phyloP scores from a whole-genome alignment of 2,329 filamentous ascomycete species.

The Salinomyces thailandicus region DNA sequence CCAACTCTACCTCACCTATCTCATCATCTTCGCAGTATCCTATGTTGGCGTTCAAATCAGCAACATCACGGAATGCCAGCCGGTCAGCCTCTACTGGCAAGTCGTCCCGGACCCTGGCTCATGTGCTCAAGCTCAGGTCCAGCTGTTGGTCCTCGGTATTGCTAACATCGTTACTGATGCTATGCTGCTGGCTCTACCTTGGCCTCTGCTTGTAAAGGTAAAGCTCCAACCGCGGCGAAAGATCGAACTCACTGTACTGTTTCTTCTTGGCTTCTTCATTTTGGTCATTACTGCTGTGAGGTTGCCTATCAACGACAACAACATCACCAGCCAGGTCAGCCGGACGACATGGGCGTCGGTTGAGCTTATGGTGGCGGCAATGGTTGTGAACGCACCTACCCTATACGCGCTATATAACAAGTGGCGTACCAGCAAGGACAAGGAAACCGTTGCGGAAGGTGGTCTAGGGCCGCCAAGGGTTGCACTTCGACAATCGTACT shows the following conservation, averaged over 20 bases:
- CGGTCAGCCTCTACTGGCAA: slow-evolving; percentile 48
- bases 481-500: not conserved
- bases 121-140: slow-evolving; percentile 77
- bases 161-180: slow-evolving; percentile 84
- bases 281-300: not conserved
- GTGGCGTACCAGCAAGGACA: not conserved
- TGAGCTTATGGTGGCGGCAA: not conserved
- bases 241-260: not conserved
- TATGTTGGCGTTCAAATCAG: slow-evolving; percentile 73
- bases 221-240: not conserved
- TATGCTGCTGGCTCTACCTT: slow-evolving; percentile 72
- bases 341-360: not conserved
- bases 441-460: not conserved
- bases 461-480: not conserved
- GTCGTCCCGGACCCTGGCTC: slow-evolving; percentile 66
- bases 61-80: slow-evolving; percentile 69
- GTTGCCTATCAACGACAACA: not conserved
- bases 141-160: slow-evolving; percentile 80
- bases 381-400: not conserved
- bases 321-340: not conserved
- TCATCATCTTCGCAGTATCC: slow-evolving; percentile 42
- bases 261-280: not conserved
- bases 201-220: not conserved
- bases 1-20: not conserved
- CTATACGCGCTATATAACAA: not conserved